These are phyloP conservation scores for Malus hybrid DNA, from an alignment of 331 rosid genomes.

Conservation along the genomic window DNA sequence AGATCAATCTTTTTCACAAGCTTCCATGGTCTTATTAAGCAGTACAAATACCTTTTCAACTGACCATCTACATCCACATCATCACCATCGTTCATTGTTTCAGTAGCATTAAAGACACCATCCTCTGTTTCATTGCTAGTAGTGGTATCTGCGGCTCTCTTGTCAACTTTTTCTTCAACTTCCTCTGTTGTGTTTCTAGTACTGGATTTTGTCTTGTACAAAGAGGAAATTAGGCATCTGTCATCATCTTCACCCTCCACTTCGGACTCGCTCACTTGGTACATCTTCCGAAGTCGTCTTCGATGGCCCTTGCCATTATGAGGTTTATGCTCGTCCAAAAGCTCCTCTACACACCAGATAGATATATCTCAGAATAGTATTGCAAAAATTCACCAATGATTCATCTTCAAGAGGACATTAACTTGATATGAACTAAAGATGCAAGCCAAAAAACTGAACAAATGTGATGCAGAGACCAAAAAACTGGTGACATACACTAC, in stretches of 20 bases:
- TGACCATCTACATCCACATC: constrained; percentile 25
- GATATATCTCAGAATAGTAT: background rate
- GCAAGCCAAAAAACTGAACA: background rate
- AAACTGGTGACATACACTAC: background rate
- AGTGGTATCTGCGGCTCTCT: constrained; percentile 21
- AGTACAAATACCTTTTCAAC: constrained; percentile 34
- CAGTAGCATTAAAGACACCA: constrained; percentile 11
- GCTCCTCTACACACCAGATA: constrained; percentile 29
- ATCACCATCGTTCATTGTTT: constrained; percentile 18
- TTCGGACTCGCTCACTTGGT: constrained; percentile 21
- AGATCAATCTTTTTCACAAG: background rate
- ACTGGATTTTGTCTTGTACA: constrained; percentile 27
- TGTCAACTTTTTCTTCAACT: constrained; percentile 20
- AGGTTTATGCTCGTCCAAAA: constrained; percentile 21
- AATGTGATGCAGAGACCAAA: background rate
- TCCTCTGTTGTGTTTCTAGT: constrained; percentile 20
- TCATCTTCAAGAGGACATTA: background rate
- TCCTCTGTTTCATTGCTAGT: constrained; percentile 26
- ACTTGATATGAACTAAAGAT: background rate
- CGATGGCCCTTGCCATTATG: constrained; percentile 17
- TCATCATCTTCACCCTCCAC: constrained; percentile 39
- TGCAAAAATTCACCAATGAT: background rate
- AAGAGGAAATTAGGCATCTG: constrained; percentile 36
- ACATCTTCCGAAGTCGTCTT: constrained; percentile 49
- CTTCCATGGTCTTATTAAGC: background rate